Evolutionary conservation across 805 yeast genomes (phyloP).

Genomic region (Candida rishiriensis): DNA sequence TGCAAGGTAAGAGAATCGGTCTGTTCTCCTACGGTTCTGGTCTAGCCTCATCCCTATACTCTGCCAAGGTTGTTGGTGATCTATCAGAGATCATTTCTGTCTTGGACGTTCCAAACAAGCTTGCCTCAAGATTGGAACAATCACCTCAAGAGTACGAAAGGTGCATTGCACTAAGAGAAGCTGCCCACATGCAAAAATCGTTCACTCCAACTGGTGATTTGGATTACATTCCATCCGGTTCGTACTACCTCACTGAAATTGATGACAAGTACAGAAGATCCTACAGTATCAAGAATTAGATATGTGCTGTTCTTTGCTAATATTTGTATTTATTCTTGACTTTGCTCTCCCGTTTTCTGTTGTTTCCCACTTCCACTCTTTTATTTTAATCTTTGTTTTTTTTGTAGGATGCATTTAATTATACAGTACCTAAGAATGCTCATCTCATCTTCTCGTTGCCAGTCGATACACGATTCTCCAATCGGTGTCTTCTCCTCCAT

Average conservation of each 20-base stretch:
- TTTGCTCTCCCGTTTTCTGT: not conserved
- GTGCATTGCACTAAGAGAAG: conserved; percentile 82
- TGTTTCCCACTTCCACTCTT: too few relatives aligned
- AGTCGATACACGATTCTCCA: too few relatives aligned
- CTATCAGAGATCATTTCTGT: conserved; percentile 57
- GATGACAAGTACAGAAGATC: conserved; percentile 87
- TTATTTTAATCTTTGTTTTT: too few relatives aligned
- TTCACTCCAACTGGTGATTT: conserved; percentile 76
- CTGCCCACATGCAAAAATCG: conserved; percentile 76
- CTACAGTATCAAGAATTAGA: conserved; percentile 63
- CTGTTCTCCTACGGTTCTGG: conserved; percentile 98
- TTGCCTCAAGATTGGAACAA: conserved; percentile 58
- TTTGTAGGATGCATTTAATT: too few relatives aligned
- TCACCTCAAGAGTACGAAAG: conserved; percentile 80
- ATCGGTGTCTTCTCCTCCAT: too few relatives aligned
- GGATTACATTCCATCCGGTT: conserved; percentile 67
- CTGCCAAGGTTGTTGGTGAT: conserved; percentile 79
- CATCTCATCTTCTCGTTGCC: too few relatives aligned
- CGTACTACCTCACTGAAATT: conserved; percentile 77
- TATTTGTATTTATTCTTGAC: not conserved
- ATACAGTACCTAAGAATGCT: too few relatives aligned
- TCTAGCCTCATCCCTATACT: conserved; percentile 84
- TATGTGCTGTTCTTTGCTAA: not conserved
- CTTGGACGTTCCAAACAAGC: conserved; percentile 63
- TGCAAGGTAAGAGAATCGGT: conserved; percentile 83